phyloP scores from a whole-genome alignment of 2,329 filamentous ascomycete species.

The Calonectria honghensis region DNA sequence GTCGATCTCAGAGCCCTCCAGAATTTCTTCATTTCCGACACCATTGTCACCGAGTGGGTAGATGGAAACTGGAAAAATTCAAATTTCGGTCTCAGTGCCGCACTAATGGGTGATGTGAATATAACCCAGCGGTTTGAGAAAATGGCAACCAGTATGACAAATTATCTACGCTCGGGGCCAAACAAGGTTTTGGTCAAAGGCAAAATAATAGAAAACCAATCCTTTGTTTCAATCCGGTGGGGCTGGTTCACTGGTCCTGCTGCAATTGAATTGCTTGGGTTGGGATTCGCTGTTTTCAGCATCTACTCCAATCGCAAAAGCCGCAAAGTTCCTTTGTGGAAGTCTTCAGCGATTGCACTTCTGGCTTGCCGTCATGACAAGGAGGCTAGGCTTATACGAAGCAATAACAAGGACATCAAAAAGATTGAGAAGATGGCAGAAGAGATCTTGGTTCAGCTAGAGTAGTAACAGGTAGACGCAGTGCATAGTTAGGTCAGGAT shows the following conservation, averaged over 20 bases:
- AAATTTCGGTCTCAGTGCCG: conserved; percentile 33
- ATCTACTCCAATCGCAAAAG: conserved; percentile 29
- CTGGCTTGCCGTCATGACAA: conserved; percentile 21
- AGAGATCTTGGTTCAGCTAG: background rate
- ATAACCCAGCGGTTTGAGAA: conserved; percentile 21
- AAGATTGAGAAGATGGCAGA: conserved; percentile 28
- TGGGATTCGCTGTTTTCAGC: conserved; percentile 31
- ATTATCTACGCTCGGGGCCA: conserved; percentile 34
- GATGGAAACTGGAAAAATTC: conserved; percentile 33
- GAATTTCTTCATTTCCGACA: conserved; percentile 11
- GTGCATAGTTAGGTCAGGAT: too few relatives aligned
- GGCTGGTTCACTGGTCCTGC: conserved; percentile 26
- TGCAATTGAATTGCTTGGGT: conserved; percentile 9
- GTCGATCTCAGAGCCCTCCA: conserved; percentile 16
- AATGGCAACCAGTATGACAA: conserved; percentile 40
- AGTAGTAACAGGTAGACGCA: background rate
- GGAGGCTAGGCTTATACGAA: conserved; percentile 4
- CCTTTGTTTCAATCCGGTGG: conserved; percentile 37
- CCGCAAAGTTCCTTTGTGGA: conserved; percentile 37
- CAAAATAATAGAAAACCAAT: conserved; percentile 16
- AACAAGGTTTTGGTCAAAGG: conserved; percentile 11
- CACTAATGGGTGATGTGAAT: conserved; percentile 35
- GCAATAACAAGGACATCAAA: conserved; percentile 28
- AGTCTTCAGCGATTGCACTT: conserved; percentile 39
- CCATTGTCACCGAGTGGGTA: conserved; percentile 21